Conservation (phyloP, 2,329 filamentous ascomycete genomes). For the Nothophaeocryptopus gaeumannii region DNA sequence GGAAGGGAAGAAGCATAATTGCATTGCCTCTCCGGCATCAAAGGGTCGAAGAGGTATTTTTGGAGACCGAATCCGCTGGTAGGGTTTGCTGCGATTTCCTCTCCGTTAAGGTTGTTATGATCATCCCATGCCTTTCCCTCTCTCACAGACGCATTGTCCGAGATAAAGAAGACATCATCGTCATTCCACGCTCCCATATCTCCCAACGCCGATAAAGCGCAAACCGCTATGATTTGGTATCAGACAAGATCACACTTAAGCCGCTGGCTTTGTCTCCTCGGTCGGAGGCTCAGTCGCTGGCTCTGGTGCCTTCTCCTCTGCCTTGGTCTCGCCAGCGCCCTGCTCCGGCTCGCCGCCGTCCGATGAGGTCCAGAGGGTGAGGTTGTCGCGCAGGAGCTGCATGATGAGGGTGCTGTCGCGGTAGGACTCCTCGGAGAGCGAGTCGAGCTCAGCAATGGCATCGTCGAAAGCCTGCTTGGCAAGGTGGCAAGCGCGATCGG, state of each 20-base stretch:
- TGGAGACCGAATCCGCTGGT: constrained; percentile 11
- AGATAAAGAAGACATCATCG: constrained; percentile 1
- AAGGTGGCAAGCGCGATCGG: constrained; percentile 94
- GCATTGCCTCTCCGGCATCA: too few species aligned
- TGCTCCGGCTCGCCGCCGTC: constrained; percentile 77
- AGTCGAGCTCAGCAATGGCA: constrained; percentile 97
- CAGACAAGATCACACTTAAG: constrained; percentile 19
- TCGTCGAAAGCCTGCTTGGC: constrained; percentile 99
- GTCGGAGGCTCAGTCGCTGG: constrained; percentile 48
- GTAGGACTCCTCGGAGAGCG: constrained; percentile 96
- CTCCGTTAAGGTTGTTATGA: constrained; percentile 9
- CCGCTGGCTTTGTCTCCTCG: constrained; percentile 28
- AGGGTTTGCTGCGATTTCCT: constrained; percentile 10
- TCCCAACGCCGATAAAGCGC: constrained; percentile 21
- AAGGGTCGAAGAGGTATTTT: too few species aligned
- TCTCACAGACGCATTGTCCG: too few species aligned
- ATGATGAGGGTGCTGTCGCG: constrained; percentile 98
- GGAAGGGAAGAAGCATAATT: too few species aligned
- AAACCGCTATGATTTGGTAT: constrained; percentile 19
- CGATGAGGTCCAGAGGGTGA: constrained; percentile 96
- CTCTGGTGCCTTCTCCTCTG: constrained; percentile 47
- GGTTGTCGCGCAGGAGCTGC: constrained; percentile 97
- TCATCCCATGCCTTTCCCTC: constrained; percentile 12
- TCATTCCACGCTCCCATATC: constrained; percentile 16
- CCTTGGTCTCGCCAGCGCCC: constrained; percentile 51